Evolutionary conservation across 225 moss, liverwort and hornwort genomes (phyloP).

Genomic region (Climacium dendroides): DNA sequence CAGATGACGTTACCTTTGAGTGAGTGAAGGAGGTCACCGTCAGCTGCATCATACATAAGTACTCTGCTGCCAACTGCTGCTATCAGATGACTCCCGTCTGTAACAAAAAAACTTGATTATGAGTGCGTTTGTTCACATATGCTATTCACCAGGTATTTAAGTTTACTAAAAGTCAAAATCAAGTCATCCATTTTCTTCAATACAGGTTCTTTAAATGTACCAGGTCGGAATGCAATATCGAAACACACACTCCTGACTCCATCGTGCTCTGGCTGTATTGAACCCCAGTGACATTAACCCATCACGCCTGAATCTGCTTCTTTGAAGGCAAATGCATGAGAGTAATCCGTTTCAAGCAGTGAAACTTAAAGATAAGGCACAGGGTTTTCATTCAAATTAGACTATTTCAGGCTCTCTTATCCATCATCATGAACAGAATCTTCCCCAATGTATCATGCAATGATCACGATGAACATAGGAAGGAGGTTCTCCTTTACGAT

Average conservation of each 20-base stretch:
- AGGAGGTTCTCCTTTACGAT: neutral
- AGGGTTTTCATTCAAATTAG: neutral
- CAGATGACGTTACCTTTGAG: conserved; percentile 52
- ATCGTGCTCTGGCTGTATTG: conserved; percentile 76
- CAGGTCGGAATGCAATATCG: conserved; percentile 87
- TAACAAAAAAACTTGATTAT: neutral
- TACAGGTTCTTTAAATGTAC: conserved; percentile 6
- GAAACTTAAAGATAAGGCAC: neutral
- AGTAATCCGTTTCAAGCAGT: neutral
- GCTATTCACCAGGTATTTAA: neutral
- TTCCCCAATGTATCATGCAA: neutral
- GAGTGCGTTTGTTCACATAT: neutral
- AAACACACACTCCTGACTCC: conserved; percentile 85
- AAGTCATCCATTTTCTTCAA: neutral
- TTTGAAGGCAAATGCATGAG: neutral
- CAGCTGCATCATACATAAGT: conserved; percentile 91
- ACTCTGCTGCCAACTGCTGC: conserved; percentile 90
- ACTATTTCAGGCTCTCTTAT: neutral
- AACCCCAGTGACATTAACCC: neutral
- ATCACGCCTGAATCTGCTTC: neutral
- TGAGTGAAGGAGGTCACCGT: conserved; percentile 90
- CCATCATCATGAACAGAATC: neutral
- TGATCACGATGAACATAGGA: neutral
- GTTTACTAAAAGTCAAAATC: neutral
- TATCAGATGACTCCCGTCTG: conserved; percentile 91